Conservation (phyloP, 73 alveolate species). For the Paramecium primaurelia region DNA sequence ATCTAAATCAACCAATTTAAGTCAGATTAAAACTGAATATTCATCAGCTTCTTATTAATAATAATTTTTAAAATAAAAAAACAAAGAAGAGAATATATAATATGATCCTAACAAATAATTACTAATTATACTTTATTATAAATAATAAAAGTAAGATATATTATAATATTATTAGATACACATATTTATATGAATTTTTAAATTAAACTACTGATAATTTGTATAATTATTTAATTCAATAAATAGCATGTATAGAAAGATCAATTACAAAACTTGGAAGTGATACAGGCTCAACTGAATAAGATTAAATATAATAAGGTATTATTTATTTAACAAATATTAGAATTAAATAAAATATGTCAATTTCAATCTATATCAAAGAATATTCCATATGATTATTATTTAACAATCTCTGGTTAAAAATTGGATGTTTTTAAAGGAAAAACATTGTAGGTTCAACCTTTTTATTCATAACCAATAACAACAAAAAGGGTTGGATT, state of each 20-base stretch:
- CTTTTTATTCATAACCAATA: not conserved
- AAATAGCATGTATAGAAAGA: not conserved
- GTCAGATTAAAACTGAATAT: not conserved
- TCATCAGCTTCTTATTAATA: not conserved
- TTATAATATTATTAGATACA: not conserved
- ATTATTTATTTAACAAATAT: not conserved
- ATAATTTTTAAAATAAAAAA: not conserved
- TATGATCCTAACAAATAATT: constrained; percentile 1
- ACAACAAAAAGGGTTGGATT: constrained; percentile 40
- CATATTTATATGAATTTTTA: not conserved
- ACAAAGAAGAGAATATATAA: not conserved
- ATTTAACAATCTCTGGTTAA: not conserved
- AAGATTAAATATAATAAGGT: constrained; percentile 38
- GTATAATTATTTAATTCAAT: constrained; percentile 15
- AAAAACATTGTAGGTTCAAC: not conserved
- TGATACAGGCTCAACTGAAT: constrained; percentile 19
- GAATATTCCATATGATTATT: constrained; percentile 38
- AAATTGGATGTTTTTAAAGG: not conserved
- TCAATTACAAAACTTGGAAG: not conserved
- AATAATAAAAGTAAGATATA: not conserved
- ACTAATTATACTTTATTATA: not conserved
- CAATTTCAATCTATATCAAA: constrained; percentile 23
- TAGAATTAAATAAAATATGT: constrained; percentile 42
- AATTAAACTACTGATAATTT: constrained; percentile 19
- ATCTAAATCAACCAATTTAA: not conserved